Conservation (phyloP, 345 rosid species). For the Boechera retrofracta region DNA sequence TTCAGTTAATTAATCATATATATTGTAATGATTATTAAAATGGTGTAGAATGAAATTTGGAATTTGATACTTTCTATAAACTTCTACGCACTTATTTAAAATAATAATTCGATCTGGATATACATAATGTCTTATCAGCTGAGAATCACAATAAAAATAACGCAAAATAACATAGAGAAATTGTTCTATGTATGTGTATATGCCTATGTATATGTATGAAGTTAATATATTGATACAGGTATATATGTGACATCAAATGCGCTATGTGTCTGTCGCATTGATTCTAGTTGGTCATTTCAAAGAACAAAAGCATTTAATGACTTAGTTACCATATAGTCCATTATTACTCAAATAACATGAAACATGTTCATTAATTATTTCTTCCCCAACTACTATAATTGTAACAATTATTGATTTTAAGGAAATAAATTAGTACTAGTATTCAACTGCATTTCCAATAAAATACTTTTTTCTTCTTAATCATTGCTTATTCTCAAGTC, state of each 20-base stretch:
- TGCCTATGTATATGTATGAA: neutral
- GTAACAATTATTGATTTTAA: conserved; percentile 25
- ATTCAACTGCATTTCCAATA: conserved; percentile 24
- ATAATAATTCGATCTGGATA: conserved; percentile 15
- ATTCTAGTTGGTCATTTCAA: conserved; percentile 40
- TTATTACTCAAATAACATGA: conserved; percentile 36
- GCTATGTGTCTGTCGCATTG: conserved; percentile 24
- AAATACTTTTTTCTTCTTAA: conserved; percentile 1
- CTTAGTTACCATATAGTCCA: conserved; percentile 20
- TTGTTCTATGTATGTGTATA: neutral
- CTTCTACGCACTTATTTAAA: conserved; percentile 4
- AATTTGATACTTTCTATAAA: conserved; percentile 2
- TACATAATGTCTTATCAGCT: conserved; percentile 22
- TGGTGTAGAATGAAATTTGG: neutral
- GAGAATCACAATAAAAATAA: neutral
- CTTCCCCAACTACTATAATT: conserved; percentile 20
- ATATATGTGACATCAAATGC: conserved; percentile 36
- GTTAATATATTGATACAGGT: neutral
- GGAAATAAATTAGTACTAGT: conserved; percentile 7
- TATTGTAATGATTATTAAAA: neutral
- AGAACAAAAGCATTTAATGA: conserved; percentile 30
- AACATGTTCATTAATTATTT: conserved; percentile 19
- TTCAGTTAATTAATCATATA: neutral
- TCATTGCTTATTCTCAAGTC: conserved; percentile 34
- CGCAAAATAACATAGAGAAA: neutral